Evolutionary conservation across 2,329 filamentous ascomycete species (phyloP).

Genomic region (Neobulgaria alba): DNA sequence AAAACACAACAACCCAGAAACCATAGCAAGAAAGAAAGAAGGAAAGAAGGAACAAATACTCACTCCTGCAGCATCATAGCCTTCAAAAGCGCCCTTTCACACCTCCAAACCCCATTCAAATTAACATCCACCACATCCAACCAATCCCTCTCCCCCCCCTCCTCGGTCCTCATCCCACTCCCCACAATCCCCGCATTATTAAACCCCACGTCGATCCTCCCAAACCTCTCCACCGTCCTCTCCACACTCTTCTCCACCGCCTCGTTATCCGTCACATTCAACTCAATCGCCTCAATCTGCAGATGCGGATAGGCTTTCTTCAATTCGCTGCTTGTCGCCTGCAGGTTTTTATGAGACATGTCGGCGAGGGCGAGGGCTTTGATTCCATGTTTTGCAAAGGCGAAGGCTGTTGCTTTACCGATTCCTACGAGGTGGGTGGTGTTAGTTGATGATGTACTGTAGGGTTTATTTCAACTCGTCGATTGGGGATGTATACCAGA

Average conservation of each 20-base stretch:
- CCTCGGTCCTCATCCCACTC: slow-evolving; percentile 34
- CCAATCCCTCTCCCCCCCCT: slow-evolving; percentile 40
- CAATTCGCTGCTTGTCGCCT: slow-evolving; percentile 15
- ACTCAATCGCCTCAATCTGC: slow-evolving; percentile 32
- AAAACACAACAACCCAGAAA: too few species aligned
- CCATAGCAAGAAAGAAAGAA: too few species aligned
- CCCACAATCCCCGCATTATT: slow-evolving; percentile 47
- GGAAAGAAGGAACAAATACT: too few species aligned
- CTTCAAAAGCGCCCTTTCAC: slow-evolving; percentile 43
- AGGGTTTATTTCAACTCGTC: neutral
- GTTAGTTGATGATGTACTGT: neutral
- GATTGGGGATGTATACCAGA: slow-evolving; percentile 29
- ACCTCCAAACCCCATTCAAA: slow-evolving; percentile 48
- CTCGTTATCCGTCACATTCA: slow-evolving; percentile 38
- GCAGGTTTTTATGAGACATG: slow-evolving; percentile 31
- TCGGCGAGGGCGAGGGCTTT: slow-evolving; percentile 39
- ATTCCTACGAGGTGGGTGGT: slow-evolving; percentile 33
- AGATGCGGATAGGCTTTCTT: slow-evolving; percentile 30
- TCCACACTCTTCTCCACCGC: slow-evolving; percentile 37
- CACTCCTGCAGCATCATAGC: slow-evolving; percentile 34
- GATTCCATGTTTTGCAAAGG: slow-evolving; percentile 40
- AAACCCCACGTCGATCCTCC: slow-evolving; percentile 45
- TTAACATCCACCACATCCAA: slow-evolving; percentile 43
- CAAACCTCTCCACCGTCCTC: slow-evolving; percentile 37
- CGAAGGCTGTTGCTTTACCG: slow-evolving; percentile 37